Evolutionary conservation across 2,329 filamentous ascomycete genomes (phyloP), one percentile per base, ranked within the genome.

Genomic region (Ophiognomonia clavigignenti-juglandacearum): DNA sequence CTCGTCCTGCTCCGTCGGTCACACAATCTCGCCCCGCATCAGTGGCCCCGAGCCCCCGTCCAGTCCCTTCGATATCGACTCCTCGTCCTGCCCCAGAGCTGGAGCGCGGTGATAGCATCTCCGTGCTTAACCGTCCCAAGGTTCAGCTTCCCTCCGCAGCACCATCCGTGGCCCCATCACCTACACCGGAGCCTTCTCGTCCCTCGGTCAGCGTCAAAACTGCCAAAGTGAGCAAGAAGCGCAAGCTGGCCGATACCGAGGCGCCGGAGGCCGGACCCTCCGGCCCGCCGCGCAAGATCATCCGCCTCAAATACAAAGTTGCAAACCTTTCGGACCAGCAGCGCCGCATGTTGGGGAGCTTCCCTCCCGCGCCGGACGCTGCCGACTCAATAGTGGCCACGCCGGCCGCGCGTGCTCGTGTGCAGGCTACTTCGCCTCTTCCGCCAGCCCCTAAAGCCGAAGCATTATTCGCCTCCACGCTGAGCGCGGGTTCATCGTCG

Each of bases 221-320:
- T 19, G 29, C 42, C 14, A 53, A 53, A 40, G 18, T 29, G 20
- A 19, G 37, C 3, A 53, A 51, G 48, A 53, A 53, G 44, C 47
- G 51, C 26, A 53, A 53, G 34, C 35, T 51, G 37, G 49, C 32
- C 14, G 45, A 49, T 10, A 46, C 29, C 1, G 49, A 51, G 13
- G 29, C 39, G 6, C n/a, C 42, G 8, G 27, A 35, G 6, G n/a
- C 34, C 22, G 46, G 34, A 14, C 39, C 45, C n/a, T 39, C 49
- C 16, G 42, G 41, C 11, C 27, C 18, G 18, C 31, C 31, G 18
- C 26, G 34, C 9, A 45, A 41, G 19, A 43, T 49, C 10, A 27
- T 51, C 22, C 43, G 26, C 19, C 8, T 51, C n/a, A 44, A 20
- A 9, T 51, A 51, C 23, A 34, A 41, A 26, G 14, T 22, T 35